phyloP scores from a whole-genome alignment of 306 rosid genomes.

The Crotalaria pallida region DNA sequence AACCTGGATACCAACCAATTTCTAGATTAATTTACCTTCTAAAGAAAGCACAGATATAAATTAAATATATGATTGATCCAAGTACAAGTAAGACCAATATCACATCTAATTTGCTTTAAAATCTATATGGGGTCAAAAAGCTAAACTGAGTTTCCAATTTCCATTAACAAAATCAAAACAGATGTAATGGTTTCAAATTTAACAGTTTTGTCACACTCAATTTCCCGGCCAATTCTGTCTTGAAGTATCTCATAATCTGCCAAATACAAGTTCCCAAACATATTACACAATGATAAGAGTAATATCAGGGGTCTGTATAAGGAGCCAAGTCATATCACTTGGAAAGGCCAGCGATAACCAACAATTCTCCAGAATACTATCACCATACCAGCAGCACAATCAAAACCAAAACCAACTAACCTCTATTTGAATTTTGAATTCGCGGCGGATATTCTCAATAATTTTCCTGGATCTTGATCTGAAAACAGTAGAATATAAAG shows the following conservation, averaged over 20 bases:
- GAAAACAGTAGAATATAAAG: constrained; percentile 19
- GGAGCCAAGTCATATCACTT: neutral
- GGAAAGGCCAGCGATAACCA: neutral
- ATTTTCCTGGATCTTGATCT: constrained; percentile 80
- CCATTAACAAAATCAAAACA: neutral
- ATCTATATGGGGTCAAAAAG: neutral
- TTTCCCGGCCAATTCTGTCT: neutral
- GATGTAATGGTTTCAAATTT: neutral
- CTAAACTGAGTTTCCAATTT: neutral
- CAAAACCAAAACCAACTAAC: constrained; percentile 51
- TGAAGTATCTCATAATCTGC: neutral
- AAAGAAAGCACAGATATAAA: neutral
- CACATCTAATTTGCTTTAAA: constrained; percentile 2
- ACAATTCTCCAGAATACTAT: neutral
- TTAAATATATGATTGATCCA: neutral
- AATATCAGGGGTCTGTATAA: neutral
- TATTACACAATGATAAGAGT: neutral
- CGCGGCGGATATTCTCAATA: constrained; percentile 54
- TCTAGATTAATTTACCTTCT: neutral
- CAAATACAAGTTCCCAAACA: neutral
- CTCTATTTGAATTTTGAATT: constrained; percentile 68
- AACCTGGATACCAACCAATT: constrained; percentile 48
- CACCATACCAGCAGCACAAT: neutral
- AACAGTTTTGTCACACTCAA: constrained; percentile 1
- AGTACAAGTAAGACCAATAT: neutral